Evolutionary conservation across 768 basidiomycete species (phyloP), one percentile per base, ranked within the genome.

Genomic region (Suillus subaureus): DNA sequence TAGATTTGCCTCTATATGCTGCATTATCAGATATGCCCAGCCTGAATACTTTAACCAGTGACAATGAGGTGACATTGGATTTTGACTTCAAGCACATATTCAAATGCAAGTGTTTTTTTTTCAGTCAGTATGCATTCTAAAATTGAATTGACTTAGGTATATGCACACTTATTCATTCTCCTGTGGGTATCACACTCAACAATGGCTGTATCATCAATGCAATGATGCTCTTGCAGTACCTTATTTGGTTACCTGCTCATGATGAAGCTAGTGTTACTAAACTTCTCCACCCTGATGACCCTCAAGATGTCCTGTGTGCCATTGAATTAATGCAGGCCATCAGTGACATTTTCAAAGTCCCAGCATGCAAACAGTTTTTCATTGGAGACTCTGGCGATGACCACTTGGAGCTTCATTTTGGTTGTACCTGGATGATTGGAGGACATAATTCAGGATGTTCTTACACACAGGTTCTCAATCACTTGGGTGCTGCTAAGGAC

Each of bases 331-430:
- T 79, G 11, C 42, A 55, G 2, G 40, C 64, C 31, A 33, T 72
- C 47, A 57, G n/a, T 37, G 0, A 4, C 43, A 45, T 45, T 45
- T 21, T 45, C 43, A 0, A 1, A 45, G 43, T 0, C 11, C 1
- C 3, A 45, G 21, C 21, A n/a, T 0, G 21, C 0, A 0, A 45
- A n/a, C 45, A 47, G 6, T 47, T 37, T 1, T 52, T 63, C 2
- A 64, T 79, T 18, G 71, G 66, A 33, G 65, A 73, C 6, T 64
- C 70, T 42, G 78, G 78, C 7, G 70, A 73, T 52, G 74, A 79
- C 64, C 68, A 11, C 4, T n/a, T 79, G 2, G 77, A 79, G 62
- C 43, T 68, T 18, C 51, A 75, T 1, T 78, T 79, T 66, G 74
- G 72, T 0, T 62, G 69, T 0, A 49, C 69, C 18, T 65, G 70